Percentiles rank a stretch among this genome's conserved stretches.
Evolutionary conservation across 768 basidiomycete species (phyloP).

Genomic region (Agaricus blazei): DNA sequence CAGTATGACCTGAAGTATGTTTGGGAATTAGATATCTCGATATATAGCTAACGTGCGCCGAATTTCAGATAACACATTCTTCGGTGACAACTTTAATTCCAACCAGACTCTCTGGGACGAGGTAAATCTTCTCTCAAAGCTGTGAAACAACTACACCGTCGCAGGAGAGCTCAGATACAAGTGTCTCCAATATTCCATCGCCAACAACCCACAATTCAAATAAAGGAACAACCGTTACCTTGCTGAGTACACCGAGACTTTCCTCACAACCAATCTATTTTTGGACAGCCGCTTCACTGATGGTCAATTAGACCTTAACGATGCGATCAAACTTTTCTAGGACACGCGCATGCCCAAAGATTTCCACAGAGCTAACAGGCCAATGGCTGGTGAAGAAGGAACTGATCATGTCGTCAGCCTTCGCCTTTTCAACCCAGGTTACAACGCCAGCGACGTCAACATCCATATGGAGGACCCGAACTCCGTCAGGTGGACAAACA

Average conservation of each 20-base stretch:
- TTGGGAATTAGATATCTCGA: too few species aligned
- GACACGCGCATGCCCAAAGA: constrained; percentile 14
- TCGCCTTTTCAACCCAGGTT: constrained; percentile 14
- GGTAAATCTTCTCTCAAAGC: too few species aligned
- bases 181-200: constrained; percentile 16
- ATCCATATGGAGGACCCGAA: constrained; percentile 12
- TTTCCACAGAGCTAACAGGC: constrained; percentile 11
- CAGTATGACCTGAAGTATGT: too few species aligned
- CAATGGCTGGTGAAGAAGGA: not conserved
- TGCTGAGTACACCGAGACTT: constrained; percentile 13
- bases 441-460: constrained; percentile 10
- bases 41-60: too few species aligned
- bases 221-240: constrained; percentile 13
- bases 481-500: constrained; percentile 4
- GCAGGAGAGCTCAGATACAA: constrained; percentile 13
- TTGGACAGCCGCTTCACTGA: constrained; percentile 15
- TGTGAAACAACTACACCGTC: constrained; percentile 3
- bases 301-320: constrained; percentile 11
- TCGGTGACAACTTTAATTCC: too few species aligned
- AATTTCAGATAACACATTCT: not conserved
- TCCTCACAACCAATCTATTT: constrained; percentile 15
- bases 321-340: constrained; percentile 15
- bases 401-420: not conserved
- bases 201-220: not conserved
- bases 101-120: too few species aligned